Base-by-base conservation (phyloP, 768 basidiomycete species). In the Kondoa subrosea region DNA sequence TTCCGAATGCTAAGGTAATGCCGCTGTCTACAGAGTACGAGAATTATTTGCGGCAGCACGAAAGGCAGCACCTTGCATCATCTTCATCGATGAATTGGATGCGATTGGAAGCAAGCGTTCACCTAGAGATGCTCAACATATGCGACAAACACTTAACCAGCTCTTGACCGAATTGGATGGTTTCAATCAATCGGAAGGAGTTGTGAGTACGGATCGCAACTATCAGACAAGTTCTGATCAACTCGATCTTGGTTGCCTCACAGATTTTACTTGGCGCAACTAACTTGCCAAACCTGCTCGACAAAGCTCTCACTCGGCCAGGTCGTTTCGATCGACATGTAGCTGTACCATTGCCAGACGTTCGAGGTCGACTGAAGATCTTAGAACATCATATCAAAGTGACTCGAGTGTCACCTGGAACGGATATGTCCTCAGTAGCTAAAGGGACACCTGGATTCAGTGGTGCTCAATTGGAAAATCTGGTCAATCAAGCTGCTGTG, bases 51-150 rank as follows among this genome's bases (percentile, higher is more conserved):
- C 88, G 3, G 85, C 89, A 3, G 95, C 95, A 27, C 84, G 91
- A 65, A 92, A 93, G 79, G 89, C 89, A 76, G 85, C 92, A 69
- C 95, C 95, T 0, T 92, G 90, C 76, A 99, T 99, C 81, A 89
- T 99, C 76, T 99, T 99, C 78, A 84, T 99, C 71, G 95, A 99
- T 77, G 95, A 99, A 80, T 96, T 99, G 71, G 95, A 99, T 76
- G 95, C 95, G 62, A 97, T 99, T 72, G 95, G 95, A 15, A 72
- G 74, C 26, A 79, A 79, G 71, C 85, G 91, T 58, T 87, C 84
- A 72, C 84, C 82, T 69, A 83, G 87, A 67, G 71, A 75, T 61
- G 87, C 89, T 71, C 86, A 91, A 77, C 77, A 78, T 66, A 77
- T 77, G 76, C 79, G 78, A 67, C 79, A 80, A 70, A 78, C 95